Base-by-base conservation (phyloP, 2,329 filamentous ascomycete species). In the Sporothrix mexicana region DNA sequence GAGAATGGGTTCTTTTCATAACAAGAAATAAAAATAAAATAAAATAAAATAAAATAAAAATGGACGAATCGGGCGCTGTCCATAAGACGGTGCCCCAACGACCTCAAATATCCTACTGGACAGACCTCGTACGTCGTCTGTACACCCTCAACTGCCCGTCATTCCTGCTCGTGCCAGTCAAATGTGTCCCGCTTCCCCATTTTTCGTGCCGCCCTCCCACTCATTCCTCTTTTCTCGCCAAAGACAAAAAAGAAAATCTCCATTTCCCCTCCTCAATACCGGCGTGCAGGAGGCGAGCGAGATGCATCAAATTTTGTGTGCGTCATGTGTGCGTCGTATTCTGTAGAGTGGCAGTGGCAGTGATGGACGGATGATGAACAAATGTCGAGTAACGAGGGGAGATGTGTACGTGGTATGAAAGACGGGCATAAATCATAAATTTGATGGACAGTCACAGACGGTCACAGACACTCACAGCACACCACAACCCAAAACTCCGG, bases 41-140 rank as follows among this genome's bases (percentile, higher is more conserved):
- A n/a, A n/a, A n/a, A n/a, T n/a, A n/a, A n/a, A n/a, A n/a, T n/a
- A n/a, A n/a, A n/a, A n/a, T n/a, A n/a, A 36, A 36, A 36, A 17
- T 61, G 62, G 62, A 17, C 71, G 71, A 72, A 62, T 72, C 71
- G 71, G 62, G 71, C 71, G 43, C 20, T 45, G 59, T 47, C 59
- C 59, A 55, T 17, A 17, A 53, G 13, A 51, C 17, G 30, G 30
- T 6, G 30, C 30, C 30, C 30, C 13, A 20, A 53, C 8, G 20
- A 53, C 17, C 20, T 9, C 6, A 20, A 53, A 20, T 20, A 23
- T 8, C 20, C n/a, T 3, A 53, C 30, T 36, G 30, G 30, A 7
- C 30, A 41, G 57, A 12, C 51, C 51, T 55, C 51, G 57, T 61
- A 61, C 15, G 17, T 2, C n/a, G 15, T n/a, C 15, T 36, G 57